Base-by-base conservation (phyloP, 1,284 basidiomycete species). In the Anthracocystis panici-leucophaei region DNA sequence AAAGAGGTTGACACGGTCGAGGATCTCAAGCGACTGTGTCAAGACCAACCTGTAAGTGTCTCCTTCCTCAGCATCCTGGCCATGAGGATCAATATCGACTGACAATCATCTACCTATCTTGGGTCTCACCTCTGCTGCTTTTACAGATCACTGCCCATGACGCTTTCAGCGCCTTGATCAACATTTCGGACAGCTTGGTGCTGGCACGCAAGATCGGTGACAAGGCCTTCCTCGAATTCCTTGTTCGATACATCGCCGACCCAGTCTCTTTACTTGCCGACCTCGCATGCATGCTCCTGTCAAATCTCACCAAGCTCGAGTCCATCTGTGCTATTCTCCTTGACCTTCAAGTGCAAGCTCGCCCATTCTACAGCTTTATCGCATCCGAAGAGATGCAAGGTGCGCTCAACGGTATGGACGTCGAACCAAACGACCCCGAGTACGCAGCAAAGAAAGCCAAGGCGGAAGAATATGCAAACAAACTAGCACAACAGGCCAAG, bases 211-310 rank as follows among this genome's bases (percentile, higher is more conserved):
- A 97, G 10, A 91, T 85, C 23, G 83, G 91, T 4, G 92, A 97
- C 68, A 86, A 88, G 0, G 86, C 89, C 0, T 98, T 96, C 84
- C 87, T 97, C 44, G 87, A 87, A 31, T 98, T 97, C 83, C 87
- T 99, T 33, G 91, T 94, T 1, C 92, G 93, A 0, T 97, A 97
- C 86, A 95, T 96, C 62, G 89, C 95, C 71, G 92, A 96, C 86
- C 91, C 93, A 7, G 90, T 92, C 70, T 92, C 95, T 5, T 90
- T 93, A 57, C 90, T 97, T 20, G 94, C 95, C 33, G 96, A 98
- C 87, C 90, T 98, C 11, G 94, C 95, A 1, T 91, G 93, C 33
- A 99, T 99, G 97, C 89, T 99, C 1, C 89, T 99, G 7, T 97
- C 95, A 20, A 99, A 99, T 86, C 88, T 98, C 46, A 94, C 94